Conservation (phyloP, 2,329 filamentous ascomycete genomes). For the Chaetomium globosum region DNA sequence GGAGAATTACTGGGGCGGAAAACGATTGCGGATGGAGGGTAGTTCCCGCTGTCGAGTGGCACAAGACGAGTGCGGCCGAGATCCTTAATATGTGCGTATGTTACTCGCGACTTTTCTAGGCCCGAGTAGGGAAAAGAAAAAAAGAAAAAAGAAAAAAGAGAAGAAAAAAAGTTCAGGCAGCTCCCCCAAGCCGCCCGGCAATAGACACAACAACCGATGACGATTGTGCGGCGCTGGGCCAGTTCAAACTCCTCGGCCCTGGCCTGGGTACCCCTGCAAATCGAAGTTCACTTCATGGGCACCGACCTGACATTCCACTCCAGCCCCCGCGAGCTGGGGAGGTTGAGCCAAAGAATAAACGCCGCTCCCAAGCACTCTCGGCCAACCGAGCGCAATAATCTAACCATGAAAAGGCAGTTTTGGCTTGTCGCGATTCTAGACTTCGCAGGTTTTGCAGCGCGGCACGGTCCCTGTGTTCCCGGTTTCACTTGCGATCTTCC, state of each 20-base stretch:
- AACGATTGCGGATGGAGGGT: neutral
- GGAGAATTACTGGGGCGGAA: neutral
- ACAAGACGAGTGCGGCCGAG: conserved; percentile 2
- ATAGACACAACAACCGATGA: neutral
- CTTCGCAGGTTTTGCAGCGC: neutral
- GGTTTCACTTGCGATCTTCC: conserved; percentile 4
- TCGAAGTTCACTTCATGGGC: neutral
- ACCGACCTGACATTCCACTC: neutral
- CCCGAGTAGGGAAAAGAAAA: neutral
- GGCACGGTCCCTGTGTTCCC: neutral
- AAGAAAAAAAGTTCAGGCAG: neutral
- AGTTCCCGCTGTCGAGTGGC: neutral
- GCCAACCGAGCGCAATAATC: neutral
- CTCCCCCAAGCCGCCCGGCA: neutral
- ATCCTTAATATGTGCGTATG: neutral
- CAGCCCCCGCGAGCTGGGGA: neutral
- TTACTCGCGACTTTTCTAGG: neutral
- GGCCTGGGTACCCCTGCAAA: conserved; percentile 1
- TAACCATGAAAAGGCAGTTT: neutral
- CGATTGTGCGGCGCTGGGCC: neutral
- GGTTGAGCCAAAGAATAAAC: conserved; percentile 7
- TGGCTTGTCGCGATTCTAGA: neutral
- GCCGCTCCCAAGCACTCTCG: neutral
- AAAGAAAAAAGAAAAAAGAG: neutral
- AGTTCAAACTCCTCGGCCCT: neutral